Evolutionary conservation across 2,329 filamentous ascomycete genomes (phyloP), one percentile per base, ranked within the genome.

Genomic region (Teratosphaeriaceae sp.): DNA sequence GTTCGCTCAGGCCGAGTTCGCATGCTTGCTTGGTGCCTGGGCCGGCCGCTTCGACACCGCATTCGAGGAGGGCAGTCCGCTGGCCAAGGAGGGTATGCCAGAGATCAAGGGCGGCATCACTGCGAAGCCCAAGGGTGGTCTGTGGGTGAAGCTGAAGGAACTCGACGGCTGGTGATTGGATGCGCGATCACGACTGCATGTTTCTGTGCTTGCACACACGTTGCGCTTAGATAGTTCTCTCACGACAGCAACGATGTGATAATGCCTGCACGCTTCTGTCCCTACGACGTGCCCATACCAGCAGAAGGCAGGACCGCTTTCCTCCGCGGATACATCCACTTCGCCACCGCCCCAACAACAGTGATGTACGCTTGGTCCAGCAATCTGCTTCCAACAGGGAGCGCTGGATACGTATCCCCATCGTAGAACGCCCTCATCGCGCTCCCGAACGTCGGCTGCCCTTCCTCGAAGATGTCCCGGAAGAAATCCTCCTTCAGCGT

Each of bases 1-100:
- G 2, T 95, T 95, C 65, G 85, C 89, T 0, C 83, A 80, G 60
- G 79, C 83, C 1, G 90, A 96, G 70, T 85, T 95, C 64, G 87
- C 86, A 7, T 90, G 84, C 59, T 66, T 96, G 49, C 60, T 96
- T 36, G 88, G 88, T 18, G 75, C 78, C 7, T 80, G 85, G 73
- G 75, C 90, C 3, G 88, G 88, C 1, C 73, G 78, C 27, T 94
- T 94, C 63, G 75, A 80, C 58, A 75, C 80, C 47, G 75, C 82
- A 60, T 66, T 80, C 59, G 81, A 85, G 55, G 78, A 86, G 65
- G 55, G 54, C 3, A 57, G 54, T 46, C 40, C 50, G 4, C 41
- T 57, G 5, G 44, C 50, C 7, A 70, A 70, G 21, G 66, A 69
- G 20, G 66, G 65, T 35, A 79, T 84, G 52, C 60, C 90, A 36